Conservation (phyloP, 2,329 filamentous ascomycete species). For the Ophiosphaerella korrae region DNA sequence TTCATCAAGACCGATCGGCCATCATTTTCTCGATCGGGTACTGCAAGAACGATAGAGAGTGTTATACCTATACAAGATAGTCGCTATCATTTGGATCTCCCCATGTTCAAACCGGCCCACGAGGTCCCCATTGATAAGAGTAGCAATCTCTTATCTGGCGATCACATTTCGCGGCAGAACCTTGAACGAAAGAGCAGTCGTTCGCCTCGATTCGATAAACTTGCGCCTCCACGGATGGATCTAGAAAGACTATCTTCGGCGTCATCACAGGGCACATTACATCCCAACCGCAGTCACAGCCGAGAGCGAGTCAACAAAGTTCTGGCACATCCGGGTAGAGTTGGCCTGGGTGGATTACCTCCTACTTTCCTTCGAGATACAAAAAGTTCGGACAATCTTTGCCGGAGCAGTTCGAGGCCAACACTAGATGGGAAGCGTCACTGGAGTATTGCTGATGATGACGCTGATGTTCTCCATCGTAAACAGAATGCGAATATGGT, state of each 20-base stretch:
- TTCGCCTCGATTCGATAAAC: conserved; percentile 51
- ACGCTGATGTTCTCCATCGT: conserved; percentile 43
- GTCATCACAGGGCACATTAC: conserved; percentile 27
- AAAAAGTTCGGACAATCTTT: conserved; percentile 9
- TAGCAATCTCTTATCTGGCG: conserved; percentile 10
- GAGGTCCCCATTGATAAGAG: conserved; percentile 36
- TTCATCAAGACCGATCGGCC: conserved; percentile 19
- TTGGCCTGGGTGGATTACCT: conserved; percentile 34
- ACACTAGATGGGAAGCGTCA: conserved; percentile 53
- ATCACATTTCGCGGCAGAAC: conserved; percentile 52
- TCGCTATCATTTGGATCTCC: conserved; percentile 42
- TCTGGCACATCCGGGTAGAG: conserved; percentile 39
- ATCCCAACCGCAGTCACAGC: conserved; percentile 26
- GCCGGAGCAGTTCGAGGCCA: conserved; percentile 40
- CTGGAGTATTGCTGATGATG: conserved; percentile 63
- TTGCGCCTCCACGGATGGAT: conserved; percentile 59
- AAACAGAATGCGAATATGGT: conserved; percentile 27
- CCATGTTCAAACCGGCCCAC: conserved; percentile 40
- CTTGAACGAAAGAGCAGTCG: conserved; percentile 44
- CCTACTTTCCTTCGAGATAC: conserved; percentile 35
- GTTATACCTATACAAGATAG: conserved; percentile 29
- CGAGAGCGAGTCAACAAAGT: conserved; percentile 37
- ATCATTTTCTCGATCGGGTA: conserved; percentile 40
- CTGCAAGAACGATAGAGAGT: conserved; percentile 29
- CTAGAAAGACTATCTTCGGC: conserved; percentile 33